These are phyloP conservation scores for Nitzschia sp. DNA, from an alignment of 108 stramenopile species.

Conservation along the genomic window DNA sequence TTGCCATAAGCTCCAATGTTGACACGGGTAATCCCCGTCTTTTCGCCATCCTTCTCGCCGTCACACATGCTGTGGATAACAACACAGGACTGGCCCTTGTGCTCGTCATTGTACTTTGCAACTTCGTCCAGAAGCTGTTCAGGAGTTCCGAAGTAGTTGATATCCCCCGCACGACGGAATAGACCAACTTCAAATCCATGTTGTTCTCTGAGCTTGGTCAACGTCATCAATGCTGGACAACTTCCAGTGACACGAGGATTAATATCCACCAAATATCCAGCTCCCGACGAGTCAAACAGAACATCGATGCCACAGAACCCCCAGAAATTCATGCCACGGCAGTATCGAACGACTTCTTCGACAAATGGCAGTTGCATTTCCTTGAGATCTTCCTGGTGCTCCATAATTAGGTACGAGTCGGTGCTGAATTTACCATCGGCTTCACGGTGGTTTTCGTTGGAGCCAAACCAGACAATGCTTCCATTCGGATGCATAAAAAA, in stretches of 20 bases:
- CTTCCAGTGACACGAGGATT: slow-evolving; percentile 49
- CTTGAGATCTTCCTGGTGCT: slow-evolving; percentile 34
- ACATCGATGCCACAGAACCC: slow-evolving; percentile 48
- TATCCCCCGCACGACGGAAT: slow-evolving; percentile 38
- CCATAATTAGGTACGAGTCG: slow-evolving; percentile 30
- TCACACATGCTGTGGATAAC: slow-evolving; percentile 31
- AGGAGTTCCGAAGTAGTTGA: slow-evolving; percentile 23
- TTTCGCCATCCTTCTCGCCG: background rate
- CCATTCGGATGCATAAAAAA: slow-evolving; percentile 45
- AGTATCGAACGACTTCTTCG: slow-evolving; percentile 43
- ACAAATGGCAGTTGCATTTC: slow-evolving; percentile 44
- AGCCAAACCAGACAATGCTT: slow-evolving; percentile 31
- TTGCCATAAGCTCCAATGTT: slow-evolving; percentile 42
- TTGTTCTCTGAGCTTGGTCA: slow-evolving; percentile 12
- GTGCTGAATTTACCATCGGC: slow-evolving; percentile 31
- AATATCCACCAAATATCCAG: slow-evolving; percentile 44
- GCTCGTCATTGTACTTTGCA: slow-evolving; percentile 17
- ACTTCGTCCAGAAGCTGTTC: slow-evolving; percentile 23
- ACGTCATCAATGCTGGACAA: slow-evolving; percentile 41
- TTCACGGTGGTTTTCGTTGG: slow-evolving; percentile 36
- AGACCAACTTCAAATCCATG: slow-evolving; percentile 31
- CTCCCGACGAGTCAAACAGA: slow-evolving; percentile 34
- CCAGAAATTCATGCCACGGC: slow-evolving; percentile 35
- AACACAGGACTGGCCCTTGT: slow-evolving; percentile 23
- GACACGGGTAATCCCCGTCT: background rate